Base-by-base conservation (phyloP, 352 stramenopile genomes). In the Aphanomyces cochlioides region DNA sequence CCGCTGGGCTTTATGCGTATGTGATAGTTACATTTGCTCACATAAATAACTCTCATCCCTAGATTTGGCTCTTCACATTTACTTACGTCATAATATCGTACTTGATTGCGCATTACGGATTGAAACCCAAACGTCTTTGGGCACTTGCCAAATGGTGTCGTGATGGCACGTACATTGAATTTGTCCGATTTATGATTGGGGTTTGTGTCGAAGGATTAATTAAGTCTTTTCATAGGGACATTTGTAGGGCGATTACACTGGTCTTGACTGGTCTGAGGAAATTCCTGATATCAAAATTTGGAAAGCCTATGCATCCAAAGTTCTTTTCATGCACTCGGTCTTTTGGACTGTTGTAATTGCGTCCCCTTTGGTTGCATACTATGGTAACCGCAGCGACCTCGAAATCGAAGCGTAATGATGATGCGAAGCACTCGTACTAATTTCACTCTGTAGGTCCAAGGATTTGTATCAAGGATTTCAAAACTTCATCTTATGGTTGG, bases 51-150 rank as follows among this genome's bases (percentile, higher is more conserved):
- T 28, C 28, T 28, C 28, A 28, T 28, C 28, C 28, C 15, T 56
- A 70, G 64, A 41, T 70, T 10, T 70, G 64, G 64, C 10, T 60
- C 28, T 13, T 70, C 7, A 47, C 53, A 13, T 19, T 70, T 36
- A 21, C 61, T 17, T 60, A 60, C 39, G 64, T 70, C 12, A n/a
- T 70, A 19, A 50, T 70, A 4, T 17, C 64, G 45, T 63, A 43
- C 21, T 19, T 61, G 7, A 47, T 70, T 17, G 64, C 47, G 21
- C 64, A 70, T 37, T 70, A 56, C 43, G 64, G 64, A 5, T 19
- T 70, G 5, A 70, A 70, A 43, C 64, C 64, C 38, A 70, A 70
- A 47, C 64, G 64, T 6, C 15, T 70, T 38, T 70, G 64, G 28
- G 38, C 43, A 43, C 39, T 70, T 15, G 47, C 64, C 36, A 37